Conservation (phyloP, 495 filamentous ascomycete genomes). For the Evernia prunastri region DNA sequence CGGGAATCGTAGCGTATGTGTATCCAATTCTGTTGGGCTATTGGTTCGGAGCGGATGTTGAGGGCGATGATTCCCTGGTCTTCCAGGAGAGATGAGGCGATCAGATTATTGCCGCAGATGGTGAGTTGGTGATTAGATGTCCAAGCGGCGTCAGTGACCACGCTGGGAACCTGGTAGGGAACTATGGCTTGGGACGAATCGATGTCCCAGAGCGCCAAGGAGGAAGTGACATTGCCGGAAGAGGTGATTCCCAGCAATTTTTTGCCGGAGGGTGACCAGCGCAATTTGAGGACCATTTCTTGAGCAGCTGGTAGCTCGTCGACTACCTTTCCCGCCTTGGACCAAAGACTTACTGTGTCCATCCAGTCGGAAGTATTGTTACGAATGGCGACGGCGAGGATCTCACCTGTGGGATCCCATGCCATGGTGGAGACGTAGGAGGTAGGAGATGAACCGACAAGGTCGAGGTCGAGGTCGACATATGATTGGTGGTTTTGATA, state of each 20-base stretch:
- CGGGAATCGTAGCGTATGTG: conserved; percentile 22
- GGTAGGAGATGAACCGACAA: conserved; percentile 31
- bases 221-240: conserved; percentile 38
- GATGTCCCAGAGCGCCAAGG: conserved; percentile 27
- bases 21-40: conserved; percentile 19
- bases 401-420: conserved; percentile 62
- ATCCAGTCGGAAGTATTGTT: conserved; percentile 41
- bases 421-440: conserved; percentile 56
- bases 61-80: conserved; percentile 12
- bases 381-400: conserved; percentile 65
- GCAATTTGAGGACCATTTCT: conserved; percentile 45
- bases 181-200: conserved; percentile 21
- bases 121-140: conserved; percentile 51
- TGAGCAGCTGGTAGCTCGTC: conserved; percentile 45
- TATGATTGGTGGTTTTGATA: conserved; percentile 33
- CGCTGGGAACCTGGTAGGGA: conserved; percentile 36
- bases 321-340: conserved; percentile 50
- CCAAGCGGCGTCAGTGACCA: conserved; percentile 54
- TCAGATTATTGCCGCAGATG: conserved; percentile 50
- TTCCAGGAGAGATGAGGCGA: conserved; percentile 32
- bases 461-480: conserved; percentile 22
- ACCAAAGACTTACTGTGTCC: conserved; percentile 63
- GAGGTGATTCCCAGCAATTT: conserved; percentile 51
- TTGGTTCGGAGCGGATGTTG: conserved; percentile 6
- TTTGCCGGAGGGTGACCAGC: conserved; percentile 53